phyloP scores from a whole-genome alignment of 305 asterid species.

The Lippia alba region DNA sequence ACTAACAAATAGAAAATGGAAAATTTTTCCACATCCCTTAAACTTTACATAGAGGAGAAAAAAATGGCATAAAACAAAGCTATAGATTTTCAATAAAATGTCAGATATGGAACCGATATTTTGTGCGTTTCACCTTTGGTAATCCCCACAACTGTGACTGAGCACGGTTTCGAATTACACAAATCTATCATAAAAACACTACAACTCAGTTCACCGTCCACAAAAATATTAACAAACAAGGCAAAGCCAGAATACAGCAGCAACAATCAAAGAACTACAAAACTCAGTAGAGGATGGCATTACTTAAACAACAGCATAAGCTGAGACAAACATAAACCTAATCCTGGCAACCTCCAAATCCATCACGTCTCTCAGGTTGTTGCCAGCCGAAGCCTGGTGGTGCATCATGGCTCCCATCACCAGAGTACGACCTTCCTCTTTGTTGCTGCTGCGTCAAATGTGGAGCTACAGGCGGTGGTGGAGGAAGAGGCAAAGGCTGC shows the following conservation, averaged over 20 bases:
- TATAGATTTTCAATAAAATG: too few species aligned
- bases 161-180: too few species aligned
- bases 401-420: constrained; percentile 62
- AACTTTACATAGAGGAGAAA: too few species aligned
- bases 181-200: not conserved
- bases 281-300: constrained; percentile 2
- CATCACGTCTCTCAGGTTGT: constrained; percentile 56
- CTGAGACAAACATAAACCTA: constrained; percentile 27
- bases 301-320: not conserved
- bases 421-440: constrained; percentile 58
- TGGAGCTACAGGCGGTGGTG: constrained; percentile 65
- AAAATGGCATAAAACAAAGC: too few species aligned
- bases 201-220: constrained; percentile 29
- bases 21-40: too few species aligned
- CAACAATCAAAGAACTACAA: constrained; percentile 1
- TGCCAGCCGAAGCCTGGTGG: constrained; percentile 80
- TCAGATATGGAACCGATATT: too few species aligned
- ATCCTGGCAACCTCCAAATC: constrained; percentile 55
- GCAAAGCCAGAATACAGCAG: constrained; percentile 4
- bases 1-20: too few species aligned
- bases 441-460: constrained; percentile 50
- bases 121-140: too few species aligned
- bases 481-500: constrained; percentile 59
- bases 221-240: constrained; percentile 30
- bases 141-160: too few species aligned